A percentile compares a stretch with the other conserved stretches of the same genome.
Evolutionary conservation across 164 flowering plant genomes (phyloP).

Genomic region (Cinnamomum chago): DNA sequence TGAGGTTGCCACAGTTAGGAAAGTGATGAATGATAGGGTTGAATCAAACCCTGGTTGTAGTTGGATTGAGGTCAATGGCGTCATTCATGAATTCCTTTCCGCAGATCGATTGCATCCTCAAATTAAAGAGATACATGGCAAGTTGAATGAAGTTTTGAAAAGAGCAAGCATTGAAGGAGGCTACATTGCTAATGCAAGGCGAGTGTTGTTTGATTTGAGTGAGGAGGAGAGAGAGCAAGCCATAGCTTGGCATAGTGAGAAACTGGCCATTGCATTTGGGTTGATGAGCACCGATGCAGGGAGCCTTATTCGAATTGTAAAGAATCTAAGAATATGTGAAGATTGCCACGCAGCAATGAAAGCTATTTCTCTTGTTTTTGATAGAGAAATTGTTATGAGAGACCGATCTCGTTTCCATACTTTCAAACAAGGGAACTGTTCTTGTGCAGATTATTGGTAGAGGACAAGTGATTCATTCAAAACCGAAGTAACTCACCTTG

Average conservation of each 20-base stretch:
- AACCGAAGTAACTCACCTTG: no score
- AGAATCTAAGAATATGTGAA: slow-evolving; percentile 4
- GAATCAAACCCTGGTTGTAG: slow-evolving; percentile 26
- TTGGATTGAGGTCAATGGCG: slow-evolving; percentile 25
- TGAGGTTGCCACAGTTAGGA: slow-evolving; percentile 20
- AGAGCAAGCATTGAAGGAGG: slow-evolving; percentile 29
- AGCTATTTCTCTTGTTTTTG: slow-evolving; percentile 40
- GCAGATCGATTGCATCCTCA: slow-evolving; percentile 20
- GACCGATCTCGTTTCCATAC: slow-evolving; percentile 48
- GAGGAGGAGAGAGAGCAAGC: slow-evolving; percentile 55
- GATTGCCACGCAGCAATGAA: slow-evolving; percentile 42
- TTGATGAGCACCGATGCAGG: slow-evolving; percentile 36
- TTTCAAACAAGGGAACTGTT: slow-evolving; percentile 44
- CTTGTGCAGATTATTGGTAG: slow-evolving; percentile 49
- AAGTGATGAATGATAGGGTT: slow-evolving; percentile 17
- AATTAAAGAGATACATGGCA: slow-evolving; percentile 26
- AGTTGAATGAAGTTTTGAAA: slow-evolving; percentile 32
- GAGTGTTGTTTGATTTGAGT: slow-evolving; percentile 43
- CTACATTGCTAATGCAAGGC: slow-evolving; percentile 33
- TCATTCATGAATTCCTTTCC: slow-evolving; percentile 22
- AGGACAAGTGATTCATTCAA: neutral
- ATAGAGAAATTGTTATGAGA: slow-evolving; percentile 45
- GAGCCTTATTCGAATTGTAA: slow-evolving; percentile 34
- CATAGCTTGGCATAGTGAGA: slow-evolving; percentile 49
- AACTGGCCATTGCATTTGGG: slow-evolving; percentile 56